These are phyloP conservation scores for Phoma herbarum DNA, from an alignment of 2,329 filamentous ascomycete species.

Conservation along the genomic window DNA sequence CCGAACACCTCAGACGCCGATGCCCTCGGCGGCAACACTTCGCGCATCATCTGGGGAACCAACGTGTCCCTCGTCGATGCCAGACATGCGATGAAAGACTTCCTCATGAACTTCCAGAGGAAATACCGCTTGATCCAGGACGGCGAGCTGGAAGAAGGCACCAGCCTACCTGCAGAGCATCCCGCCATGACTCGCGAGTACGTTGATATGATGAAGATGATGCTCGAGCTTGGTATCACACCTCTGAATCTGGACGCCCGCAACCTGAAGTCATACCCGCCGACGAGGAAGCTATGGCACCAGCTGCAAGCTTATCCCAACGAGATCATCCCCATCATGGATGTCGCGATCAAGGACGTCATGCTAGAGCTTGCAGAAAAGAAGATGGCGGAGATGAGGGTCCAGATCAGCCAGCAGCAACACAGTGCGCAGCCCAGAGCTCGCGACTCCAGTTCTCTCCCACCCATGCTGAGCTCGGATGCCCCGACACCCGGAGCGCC, in stretches of 20 bases:
- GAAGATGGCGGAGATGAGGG: conserved; percentile 75
- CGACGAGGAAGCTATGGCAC: conserved; percentile 93
- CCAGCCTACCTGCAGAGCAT: conserved; percentile 72
- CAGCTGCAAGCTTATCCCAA: conserved; percentile 94
- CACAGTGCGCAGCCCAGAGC: conserved; percentile 53
- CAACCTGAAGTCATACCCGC: conserved; percentile 91
- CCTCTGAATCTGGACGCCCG: conserved; percentile 87
- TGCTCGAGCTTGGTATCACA: conserved; percentile 85
- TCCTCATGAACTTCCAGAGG: conserved; percentile 87
- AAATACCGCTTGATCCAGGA: conserved; percentile 95
- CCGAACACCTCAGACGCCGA: conserved; percentile 93
- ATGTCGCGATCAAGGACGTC: conserved; percentile 89
- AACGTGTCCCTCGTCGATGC: conserved; percentile 94
- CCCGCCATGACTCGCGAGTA: conserved; percentile 84
- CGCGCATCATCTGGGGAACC: conserved; percentile 93
- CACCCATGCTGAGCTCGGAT: conserved; percentile 83
- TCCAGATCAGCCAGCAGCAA: conserved; percentile 64
- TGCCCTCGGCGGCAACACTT: conserved; percentile 80
- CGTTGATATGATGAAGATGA: conserved; percentile 83
- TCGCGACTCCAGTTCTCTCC: conserved; percentile 72
- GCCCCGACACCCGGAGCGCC: conserved; percentile 58
- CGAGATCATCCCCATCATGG: conserved; percentile 96
- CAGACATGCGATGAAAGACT: conserved; percentile 87
- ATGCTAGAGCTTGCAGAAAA: conserved; percentile 89
- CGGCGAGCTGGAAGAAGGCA: conserved; percentile 76